Percentiles rank a stretch among this genome's conserved stretches.
These are phyloP conservation scores for Pulveroboletus sp. DNA, from an alignment of 768 basidiomycete species.

Conservation along the genomic window DNA sequence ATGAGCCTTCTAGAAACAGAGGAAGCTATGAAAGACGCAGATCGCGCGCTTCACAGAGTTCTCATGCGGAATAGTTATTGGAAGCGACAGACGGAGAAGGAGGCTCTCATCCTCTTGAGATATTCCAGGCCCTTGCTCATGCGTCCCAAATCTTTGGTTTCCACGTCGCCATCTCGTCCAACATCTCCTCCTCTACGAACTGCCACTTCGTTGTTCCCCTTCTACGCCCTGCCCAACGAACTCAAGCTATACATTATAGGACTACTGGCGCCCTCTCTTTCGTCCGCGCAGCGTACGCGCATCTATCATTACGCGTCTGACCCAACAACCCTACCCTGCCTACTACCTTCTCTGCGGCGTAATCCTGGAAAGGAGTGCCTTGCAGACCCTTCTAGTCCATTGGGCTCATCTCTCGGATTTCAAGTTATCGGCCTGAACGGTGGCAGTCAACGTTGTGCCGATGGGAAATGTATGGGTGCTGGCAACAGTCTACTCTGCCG, in stretches of 20 bases:
- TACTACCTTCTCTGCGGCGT: conserved; percentile 32
- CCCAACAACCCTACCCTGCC: conserved; percentile 45
- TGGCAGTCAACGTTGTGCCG: conserved; percentile 25
- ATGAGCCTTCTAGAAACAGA: conserved; percentile 15
- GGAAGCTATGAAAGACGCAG: conserved; percentile 34
- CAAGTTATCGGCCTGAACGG: conserved; percentile 7
- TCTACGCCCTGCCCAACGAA: conserved; percentile 51
- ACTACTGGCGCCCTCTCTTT: conserved; percentile 54
- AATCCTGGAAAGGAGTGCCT: conserved; percentile 16
- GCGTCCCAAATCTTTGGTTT: conserved; percentile 16
- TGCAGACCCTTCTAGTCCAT: conserved; percentile 19
- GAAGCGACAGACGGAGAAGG: conserved; percentile 41
- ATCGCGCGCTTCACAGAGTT: conserved; percentile 33
- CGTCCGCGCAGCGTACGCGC: conserved; percentile 53
- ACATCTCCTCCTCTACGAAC: conserved; percentile 13
- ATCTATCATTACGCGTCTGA: conserved; percentile 54
- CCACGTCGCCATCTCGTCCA: conserved; percentile 11
- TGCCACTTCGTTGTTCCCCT: conserved; percentile 30
- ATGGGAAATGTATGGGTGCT: conserved; percentile 40
- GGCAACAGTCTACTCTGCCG: conserved; percentile 38
- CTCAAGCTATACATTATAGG: conserved; percentile 56
- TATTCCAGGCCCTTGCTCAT: conserved; percentile 50
- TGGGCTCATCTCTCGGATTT: conserved; percentile 13
- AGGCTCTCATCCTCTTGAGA: conserved; percentile 50
- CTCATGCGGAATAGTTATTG: conserved; percentile 49